Evolutionary conservation across 495 filamentous ascomycete genomes (phyloP).

Genomic region (Hypomontagnella submonticulosa): DNA sequence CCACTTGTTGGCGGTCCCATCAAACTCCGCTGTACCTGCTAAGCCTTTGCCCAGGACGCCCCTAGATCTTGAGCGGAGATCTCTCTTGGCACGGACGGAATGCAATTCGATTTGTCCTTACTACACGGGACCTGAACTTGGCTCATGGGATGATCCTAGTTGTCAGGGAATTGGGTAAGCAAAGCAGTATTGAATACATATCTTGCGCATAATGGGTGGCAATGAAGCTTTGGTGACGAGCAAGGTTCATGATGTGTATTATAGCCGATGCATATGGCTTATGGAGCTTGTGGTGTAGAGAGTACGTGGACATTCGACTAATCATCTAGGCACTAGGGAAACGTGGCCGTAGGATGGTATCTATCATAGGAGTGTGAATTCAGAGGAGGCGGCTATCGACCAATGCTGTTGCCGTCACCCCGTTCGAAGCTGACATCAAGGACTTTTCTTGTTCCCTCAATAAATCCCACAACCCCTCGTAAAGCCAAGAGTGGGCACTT

Average conservation of each 20-base stretch:
- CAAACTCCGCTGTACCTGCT: slow-evolving; percentile 26
- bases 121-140: slow-evolving; percentile 8
- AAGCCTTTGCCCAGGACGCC: slow-evolving; percentile 25
- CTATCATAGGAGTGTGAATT: slow-evolving; percentile 3
- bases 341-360: slow-evolving; percentile 9
- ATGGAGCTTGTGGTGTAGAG: slow-evolving; percentile 20
- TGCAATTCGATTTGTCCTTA: slow-evolving; percentile 24
- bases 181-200: background rate
- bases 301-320: slow-evolving; percentile 21
- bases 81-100: slow-evolving; percentile 39
- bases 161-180: slow-evolving; percentile 2
- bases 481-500: slow-evolving; percentile 3
- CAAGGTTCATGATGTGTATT: slow-evolving; percentile 6
- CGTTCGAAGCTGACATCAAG: slow-evolving; percentile 18
- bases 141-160: slow-evolving; percentile 10
- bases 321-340: slow-evolving; percentile 9
- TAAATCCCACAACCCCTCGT: background rate
- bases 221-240: slow-evolving; percentile 5
- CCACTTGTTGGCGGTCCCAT: slow-evolving; percentile 21
- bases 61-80: slow-evolving; percentile 41
- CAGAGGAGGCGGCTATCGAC: slow-evolving; percentile 18
- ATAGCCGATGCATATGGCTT: no score
- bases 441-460: slow-evolving; percentile 3
- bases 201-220: slow-evolving; percentile 3
- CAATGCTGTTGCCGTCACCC: slow-evolving; percentile 20